A percentile compares a stretch with the other conserved stretches of the same genome.
phyloP scores from a whole-genome alignment of 202 grass and related monocot species.

The Saccharum hybrid region DNA sequence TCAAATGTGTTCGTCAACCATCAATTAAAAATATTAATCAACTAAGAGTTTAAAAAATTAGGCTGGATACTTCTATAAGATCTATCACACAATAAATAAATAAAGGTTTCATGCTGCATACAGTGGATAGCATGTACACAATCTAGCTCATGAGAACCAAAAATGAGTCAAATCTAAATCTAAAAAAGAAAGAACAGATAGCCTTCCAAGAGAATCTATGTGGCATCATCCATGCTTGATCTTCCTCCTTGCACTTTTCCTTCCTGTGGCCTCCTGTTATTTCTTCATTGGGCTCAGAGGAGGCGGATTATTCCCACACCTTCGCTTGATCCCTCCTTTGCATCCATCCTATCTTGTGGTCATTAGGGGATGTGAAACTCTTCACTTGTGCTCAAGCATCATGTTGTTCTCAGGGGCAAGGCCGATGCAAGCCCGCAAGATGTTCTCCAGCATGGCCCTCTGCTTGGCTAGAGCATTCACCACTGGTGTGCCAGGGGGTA shows the following conservation, averaged over 20 bases:
- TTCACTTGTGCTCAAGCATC: slow-evolving; percentile 81
- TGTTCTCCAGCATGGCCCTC: slow-evolving; percentile 90
- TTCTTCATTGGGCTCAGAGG: slow-evolving; percentile 9
- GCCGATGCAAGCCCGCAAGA: slow-evolving; percentile 75
- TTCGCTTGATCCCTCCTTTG: slow-evolving; percentile 12
- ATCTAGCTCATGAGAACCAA: neutral
- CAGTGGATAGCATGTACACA: slow-evolving; percentile 23
- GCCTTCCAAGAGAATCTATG: slow-evolving; percentile 19
- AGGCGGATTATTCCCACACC: neutral
- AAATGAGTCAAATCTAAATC: slow-evolving; percentile 16
- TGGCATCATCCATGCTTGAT: slow-evolving; percentile 23
- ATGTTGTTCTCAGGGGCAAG: slow-evolving; percentile 87
- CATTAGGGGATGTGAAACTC: neutral
- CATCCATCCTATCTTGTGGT: neutral
- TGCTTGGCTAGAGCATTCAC: slow-evolving; percentile 87
- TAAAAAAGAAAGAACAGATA: neutral
- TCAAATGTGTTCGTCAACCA: neutral
- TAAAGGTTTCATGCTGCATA: slow-evolving; percentile 20
- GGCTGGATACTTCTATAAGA: neutral
- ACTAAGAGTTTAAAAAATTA: slow-evolving; percentile 38
- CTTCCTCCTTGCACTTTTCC: slow-evolving; percentile 1
- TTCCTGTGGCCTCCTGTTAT: slow-evolving; percentile 24
- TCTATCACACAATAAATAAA: slow-evolving; percentile 20
- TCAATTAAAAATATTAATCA: neutral
- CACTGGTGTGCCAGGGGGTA: slow-evolving; percentile 76